Conservation (phyloP, 2,329 filamentous ascomycete species). For the Microcyclosporella mali region DNA sequence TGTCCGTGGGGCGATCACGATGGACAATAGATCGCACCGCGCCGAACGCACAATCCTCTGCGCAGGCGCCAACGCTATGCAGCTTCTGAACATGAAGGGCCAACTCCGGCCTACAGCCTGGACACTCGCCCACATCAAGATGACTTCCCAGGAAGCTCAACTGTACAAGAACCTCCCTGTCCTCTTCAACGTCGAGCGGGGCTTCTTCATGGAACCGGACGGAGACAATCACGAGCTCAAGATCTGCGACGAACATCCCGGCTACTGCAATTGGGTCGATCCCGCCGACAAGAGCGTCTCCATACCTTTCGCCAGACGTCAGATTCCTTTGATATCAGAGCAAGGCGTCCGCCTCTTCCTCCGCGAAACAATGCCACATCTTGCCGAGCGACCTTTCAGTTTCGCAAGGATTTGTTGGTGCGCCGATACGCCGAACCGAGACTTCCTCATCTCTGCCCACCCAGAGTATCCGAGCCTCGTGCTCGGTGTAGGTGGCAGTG, state of each 20-base stretch:
- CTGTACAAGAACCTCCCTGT: constrained; percentile 46
- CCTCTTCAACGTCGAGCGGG: constrained; percentile 44
- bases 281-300: constrained; percentile 30
- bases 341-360: constrained; percentile 45
- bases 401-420: constrained; percentile 54
- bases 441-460: constrained; percentile 49
- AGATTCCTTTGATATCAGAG: constrained; percentile 45
- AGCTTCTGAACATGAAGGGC: constrained; percentile 45
- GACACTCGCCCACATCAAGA: constrained; percentile 48
- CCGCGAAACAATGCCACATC: constrained; percentile 48
- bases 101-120: constrained; percentile 51
- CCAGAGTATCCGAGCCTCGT: constrained; percentile 38
- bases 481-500: constrained; percentile 47
- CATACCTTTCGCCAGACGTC: constrained; percentile 40
- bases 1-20: constrained; percentile 40
- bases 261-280: constrained; percentile 46
- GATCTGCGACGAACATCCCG: constrained; percentile 52
- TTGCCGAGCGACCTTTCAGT: constrained; percentile 43
- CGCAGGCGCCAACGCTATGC: constrained; percentile 45
- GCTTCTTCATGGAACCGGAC: constrained; percentile 48
- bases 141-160: constrained; percentile 42
- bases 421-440: constrained; percentile 49
- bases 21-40: constrained; percentile 36
- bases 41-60: constrained; percentile 45
- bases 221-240: constrained; percentile 43